Evolutionary conservation across 768 basidiomycete genomes (phyloP).

Genomic region (Tulasnella sp.): DNA sequence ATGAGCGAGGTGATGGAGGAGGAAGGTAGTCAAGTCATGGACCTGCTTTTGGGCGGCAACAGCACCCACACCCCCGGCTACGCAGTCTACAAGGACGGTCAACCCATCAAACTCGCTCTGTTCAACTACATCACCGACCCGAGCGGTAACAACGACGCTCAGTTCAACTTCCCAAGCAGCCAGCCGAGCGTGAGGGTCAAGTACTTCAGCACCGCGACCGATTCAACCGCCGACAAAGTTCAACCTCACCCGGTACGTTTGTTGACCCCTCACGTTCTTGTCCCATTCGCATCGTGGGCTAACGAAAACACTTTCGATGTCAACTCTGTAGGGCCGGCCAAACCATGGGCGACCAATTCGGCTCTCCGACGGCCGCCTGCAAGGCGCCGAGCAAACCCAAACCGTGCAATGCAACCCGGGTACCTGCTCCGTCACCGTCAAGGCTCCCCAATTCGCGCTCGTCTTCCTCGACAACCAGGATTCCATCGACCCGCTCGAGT

Average conservation of each 20-base stretch:
- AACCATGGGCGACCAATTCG: constrained; percentile 23
- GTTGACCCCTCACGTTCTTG: too few species aligned
- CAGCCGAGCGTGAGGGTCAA: constrained; percentile 22
- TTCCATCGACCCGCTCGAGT: too few species aligned
- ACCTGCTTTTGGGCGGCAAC: constrained; percentile 52
- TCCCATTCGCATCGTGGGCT: constrained; percentile 32
- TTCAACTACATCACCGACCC: constrained; percentile 18
- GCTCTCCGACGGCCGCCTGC: constrained; percentile 34
- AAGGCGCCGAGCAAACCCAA: background rate
- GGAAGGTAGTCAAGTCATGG: constrained; percentile 59
- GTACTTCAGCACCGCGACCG: constrained; percentile 18
- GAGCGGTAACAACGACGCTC: background rate
- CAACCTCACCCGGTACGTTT: constrained; percentile 4
- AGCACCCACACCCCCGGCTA: constrained; percentile 57
- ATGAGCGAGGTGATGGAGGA: constrained; percentile 66
- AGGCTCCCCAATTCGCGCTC: constrained; percentile 25
- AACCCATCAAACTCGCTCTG: constrained; percentile 36
- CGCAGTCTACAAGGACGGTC: constrained; percentile 69
- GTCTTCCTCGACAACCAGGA: constrained; percentile 17
- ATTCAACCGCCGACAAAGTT: constrained; percentile 17
- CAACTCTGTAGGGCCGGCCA: constrained; percentile 24
- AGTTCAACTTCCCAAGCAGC: background rate
- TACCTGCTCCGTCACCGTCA: constrained; percentile 17
- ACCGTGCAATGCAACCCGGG: constrained; percentile 23
- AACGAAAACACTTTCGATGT: too few species aligned